These are phyloP conservation scores for Cotoneaster glaucophyllus DNA, from an alignment of 306 rosid genomes.

Conservation along the genomic window DNA sequence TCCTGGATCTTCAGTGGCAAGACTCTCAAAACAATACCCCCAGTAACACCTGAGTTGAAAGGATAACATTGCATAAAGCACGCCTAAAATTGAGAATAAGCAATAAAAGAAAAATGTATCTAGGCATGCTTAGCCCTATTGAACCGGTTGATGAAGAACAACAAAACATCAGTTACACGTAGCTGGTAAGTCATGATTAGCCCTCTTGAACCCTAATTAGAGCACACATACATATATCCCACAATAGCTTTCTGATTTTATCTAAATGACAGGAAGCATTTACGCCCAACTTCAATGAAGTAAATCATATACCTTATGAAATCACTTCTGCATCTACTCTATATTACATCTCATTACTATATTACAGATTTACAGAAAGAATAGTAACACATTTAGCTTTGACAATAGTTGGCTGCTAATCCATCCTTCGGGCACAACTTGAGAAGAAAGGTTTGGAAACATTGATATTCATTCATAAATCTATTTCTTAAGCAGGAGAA, in stretches of 20 bases:
- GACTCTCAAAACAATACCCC: constrained; percentile 95
- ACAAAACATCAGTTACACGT: background rate
- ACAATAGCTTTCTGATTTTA: background rate
- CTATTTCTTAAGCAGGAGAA: background rate
- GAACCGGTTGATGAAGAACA: background rate
- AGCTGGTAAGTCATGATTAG: background rate
- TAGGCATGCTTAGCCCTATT: background rate
- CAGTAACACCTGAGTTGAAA: constrained; percentile 65
- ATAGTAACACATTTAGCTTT: background rate
- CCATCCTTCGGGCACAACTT: background rate
- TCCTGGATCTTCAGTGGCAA: constrained; percentile 93
- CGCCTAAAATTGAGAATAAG: constrained; percentile 6
- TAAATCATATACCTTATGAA: background rate
- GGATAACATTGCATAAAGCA: constrained; percentile 12
- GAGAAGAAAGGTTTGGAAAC: background rate
- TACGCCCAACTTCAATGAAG: background rate
- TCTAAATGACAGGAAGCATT: background rate
- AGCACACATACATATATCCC: background rate
- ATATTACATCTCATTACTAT: background rate
- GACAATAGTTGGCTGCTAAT: background rate
- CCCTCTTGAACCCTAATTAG: background rate
- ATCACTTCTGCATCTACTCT: background rate
- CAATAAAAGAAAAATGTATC: background rate
- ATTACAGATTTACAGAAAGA: background rate
- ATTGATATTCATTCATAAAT: background rate